Evolutionary conservation across 768 basidiomycete genomes (phyloP).

Genomic region (Trametes elegans): DNA sequence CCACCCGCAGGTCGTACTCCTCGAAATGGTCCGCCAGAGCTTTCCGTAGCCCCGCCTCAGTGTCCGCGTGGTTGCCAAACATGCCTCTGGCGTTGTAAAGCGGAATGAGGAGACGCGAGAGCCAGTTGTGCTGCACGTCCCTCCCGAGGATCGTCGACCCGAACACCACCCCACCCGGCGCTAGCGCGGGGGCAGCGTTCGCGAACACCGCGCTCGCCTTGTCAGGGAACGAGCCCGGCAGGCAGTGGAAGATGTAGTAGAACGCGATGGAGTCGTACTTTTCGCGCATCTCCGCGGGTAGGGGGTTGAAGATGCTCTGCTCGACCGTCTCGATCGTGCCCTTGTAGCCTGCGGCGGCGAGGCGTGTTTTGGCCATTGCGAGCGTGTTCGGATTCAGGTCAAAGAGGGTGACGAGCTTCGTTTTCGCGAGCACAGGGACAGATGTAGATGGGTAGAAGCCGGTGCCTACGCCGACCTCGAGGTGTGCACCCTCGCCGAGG

Average conservation of each 20-base stretch:
- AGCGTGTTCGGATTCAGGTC: slow-evolving; percentile 21
- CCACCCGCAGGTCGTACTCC: slow-evolving; percentile 18
- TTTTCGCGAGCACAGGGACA: background rate
- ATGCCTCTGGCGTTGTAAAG: slow-evolving; percentile 16
- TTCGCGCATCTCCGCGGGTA: slow-evolving; percentile 8
- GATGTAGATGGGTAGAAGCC: slow-evolving; percentile 21
- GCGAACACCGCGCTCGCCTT: slow-evolving; percentile 19
- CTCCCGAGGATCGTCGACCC: slow-evolving; percentile 23
- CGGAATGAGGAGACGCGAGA: slow-evolving; percentile 7
- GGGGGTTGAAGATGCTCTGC: slow-evolving; percentile 18
- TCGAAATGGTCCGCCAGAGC: slow-evolving; percentile 15
- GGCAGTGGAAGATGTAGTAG: slow-evolving; percentile 25
- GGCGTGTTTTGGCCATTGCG: slow-evolving; percentile 2
- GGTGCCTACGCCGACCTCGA: slow-evolving; percentile 22
- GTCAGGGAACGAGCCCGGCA: slow-evolving; percentile 17
- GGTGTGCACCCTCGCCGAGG: slow-evolving; percentile 17
- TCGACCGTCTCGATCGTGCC: slow-evolving; percentile 8
- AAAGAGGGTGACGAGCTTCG: slow-evolving; percentile 16
- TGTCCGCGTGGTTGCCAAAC: slow-evolving; percentile 17
- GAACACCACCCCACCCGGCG: slow-evolving; percentile 18
- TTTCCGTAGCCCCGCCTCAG: slow-evolving; percentile 3
- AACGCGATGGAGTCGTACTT: slow-evolving; percentile 20
- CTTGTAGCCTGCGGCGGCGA: slow-evolving; percentile 14
- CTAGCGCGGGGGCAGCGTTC: background rate
- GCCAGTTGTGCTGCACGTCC: slow-evolving; percentile 17